phyloP scores from a whole-genome alignment of 495 filamentous ascomycete genomes.

The Podospora australis region DNA sequence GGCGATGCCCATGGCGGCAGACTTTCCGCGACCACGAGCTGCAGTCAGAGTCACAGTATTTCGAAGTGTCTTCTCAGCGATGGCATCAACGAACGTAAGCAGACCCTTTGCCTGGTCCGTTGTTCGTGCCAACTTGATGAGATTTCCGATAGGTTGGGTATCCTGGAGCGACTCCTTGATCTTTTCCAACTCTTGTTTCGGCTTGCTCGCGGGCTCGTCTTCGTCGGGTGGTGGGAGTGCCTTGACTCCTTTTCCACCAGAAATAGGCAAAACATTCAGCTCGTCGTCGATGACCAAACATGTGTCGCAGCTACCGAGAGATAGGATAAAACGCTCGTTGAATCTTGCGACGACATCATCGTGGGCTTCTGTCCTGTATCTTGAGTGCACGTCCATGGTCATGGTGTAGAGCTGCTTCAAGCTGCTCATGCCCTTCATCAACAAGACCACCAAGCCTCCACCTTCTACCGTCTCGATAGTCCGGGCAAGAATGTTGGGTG shows the following conservation, averaged over 20 bases:
- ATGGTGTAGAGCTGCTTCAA: constrained; percentile 96
- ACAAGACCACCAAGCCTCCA: constrained; percentile 81
- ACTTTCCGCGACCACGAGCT: constrained; percentile 93
- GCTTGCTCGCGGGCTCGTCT: constrained; percentile 56
- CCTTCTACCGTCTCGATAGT: constrained; percentile 98
- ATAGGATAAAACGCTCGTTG: constrained; percentile 96
- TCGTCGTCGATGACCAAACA: constrained; percentile 98
- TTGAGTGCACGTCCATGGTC: constrained; percentile 95
- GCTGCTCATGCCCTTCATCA: constrained; percentile 94
- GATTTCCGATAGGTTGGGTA: constrained; percentile 74
- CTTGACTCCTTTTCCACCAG: constrained; percentile 88
- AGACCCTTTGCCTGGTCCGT: constrained; percentile 94
- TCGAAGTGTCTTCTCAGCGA: constrained; percentile 89
- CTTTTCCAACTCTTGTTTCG: constrained; percentile 71
- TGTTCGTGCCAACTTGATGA: constrained; percentile 79
- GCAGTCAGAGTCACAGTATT: constrained; percentile 93
- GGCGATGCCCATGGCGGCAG: constrained; percentile 87
- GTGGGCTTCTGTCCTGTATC: constrained; percentile 95
- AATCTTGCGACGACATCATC: constrained; percentile 93
- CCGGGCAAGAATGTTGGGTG: constrained; percentile 87
- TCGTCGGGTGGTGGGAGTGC: constrained; percentile 67
- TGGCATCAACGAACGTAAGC: constrained; percentile 91
- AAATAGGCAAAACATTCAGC: constrained; percentile 94
- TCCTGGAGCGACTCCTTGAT: constrained; percentile 85
- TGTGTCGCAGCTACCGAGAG: constrained; percentile 85